A percentile compares a stretch with the other conserved stretches of the same genome.
phyloP scores from a whole-genome alignment of 2,329 filamentous ascomycete species.

The Fusarium penzigii region DNA sequence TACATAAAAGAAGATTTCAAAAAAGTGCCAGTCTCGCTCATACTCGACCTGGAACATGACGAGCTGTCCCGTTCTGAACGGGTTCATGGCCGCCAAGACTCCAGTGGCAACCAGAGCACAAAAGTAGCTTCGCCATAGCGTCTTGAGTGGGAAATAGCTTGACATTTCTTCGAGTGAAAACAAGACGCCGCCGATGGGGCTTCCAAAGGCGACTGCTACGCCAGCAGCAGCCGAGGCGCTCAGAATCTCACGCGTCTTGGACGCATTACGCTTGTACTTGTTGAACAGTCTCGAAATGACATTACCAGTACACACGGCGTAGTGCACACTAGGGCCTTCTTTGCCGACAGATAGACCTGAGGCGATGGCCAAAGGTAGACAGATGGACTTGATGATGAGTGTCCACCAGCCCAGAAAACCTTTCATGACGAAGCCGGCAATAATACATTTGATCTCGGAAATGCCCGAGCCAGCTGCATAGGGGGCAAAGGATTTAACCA shows the following conservation, averaged over 20 bases:
- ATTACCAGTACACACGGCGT: conserved; percentile 95
- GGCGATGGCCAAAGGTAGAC: conserved; percentile 86
- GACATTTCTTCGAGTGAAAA: conserved; percentile 99
- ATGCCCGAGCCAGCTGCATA: conserved; percentile 97
- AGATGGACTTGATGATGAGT: conserved; percentile 89
- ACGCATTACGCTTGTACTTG: conserved; percentile 89
- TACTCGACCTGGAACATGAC: conserved; percentile 99
- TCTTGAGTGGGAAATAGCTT: conserved; percentile 93
- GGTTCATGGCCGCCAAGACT: conserved; percentile 93
- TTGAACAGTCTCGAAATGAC: conserved; percentile 91
- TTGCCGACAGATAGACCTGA: conserved; percentile 95
- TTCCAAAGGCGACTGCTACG: conserved; percentile 95
- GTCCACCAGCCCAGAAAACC: conserved; percentile 93
- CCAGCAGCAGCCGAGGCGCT: conserved; percentile 94
- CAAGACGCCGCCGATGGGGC: conserved; percentile 92
- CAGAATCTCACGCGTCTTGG: conserved; percentile 92
- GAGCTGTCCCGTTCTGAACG: conserved; percentile 92
- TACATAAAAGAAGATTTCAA: conserved; percentile 91
- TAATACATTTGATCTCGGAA: conserved; percentile 98
- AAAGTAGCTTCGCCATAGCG: conserved; percentile 97
- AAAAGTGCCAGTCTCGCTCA: conserved; percentile 96
- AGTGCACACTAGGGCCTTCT: conserved; percentile 98
- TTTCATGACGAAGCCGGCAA: conserved; percentile 99
- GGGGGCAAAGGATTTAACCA: conserved; percentile 90
- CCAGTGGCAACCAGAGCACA: conserved; percentile 94